Evolutionary conservation across 106 monocot genomes (phyloP), one percentile per base, ranked within the genome.

Genomic region (Acorus calamus): DNA sequence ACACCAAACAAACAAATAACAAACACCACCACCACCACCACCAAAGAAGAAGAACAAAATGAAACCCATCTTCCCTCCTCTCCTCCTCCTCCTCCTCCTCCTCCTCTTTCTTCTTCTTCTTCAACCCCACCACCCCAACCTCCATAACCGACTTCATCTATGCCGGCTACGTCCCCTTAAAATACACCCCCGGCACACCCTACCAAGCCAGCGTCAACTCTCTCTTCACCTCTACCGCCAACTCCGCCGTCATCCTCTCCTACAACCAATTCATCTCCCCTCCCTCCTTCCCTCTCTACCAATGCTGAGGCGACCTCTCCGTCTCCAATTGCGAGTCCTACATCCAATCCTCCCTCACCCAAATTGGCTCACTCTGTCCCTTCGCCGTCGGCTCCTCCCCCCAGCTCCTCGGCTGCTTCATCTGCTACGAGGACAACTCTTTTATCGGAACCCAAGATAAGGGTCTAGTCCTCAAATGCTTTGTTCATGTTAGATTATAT

Each of bases 271-370:
- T 89, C 79, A 79, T 86, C 69, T 76, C n/a, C n/a, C n/a, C n/a
- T n/a, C 75, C 85, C 0, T 68, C 80, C 56, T 62, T 66, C 60
- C 86, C 84, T 52, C 61, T 90, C 74, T 82, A 63, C 80, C 94
- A 94, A 73, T 94, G 94, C 86, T 75, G 81, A 13, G 81, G 84
- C n/a, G 90, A 87, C 69, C 79, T 90, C 63, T 11, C 83, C 14
- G 3, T 67, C 64, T 14, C 84, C 64, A 55, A 51, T 66, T 94
- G 94, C 69, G 47, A 66, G 52, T 63, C 76, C 57, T 94, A 90
- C 73, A 64, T 94, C 71, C 73, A 72, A 14, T 63, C 79, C 42
- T 80, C 84, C 52, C 51, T 90, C 46, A 60, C 76, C 57, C 77
- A 76, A 13, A 73, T 90, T 66, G 62, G 75, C 56, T 11, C 75